Base-by-base conservation (phyloP, 2,329 filamentous ascomycete species). In the Thelonectria rubi region DNA sequence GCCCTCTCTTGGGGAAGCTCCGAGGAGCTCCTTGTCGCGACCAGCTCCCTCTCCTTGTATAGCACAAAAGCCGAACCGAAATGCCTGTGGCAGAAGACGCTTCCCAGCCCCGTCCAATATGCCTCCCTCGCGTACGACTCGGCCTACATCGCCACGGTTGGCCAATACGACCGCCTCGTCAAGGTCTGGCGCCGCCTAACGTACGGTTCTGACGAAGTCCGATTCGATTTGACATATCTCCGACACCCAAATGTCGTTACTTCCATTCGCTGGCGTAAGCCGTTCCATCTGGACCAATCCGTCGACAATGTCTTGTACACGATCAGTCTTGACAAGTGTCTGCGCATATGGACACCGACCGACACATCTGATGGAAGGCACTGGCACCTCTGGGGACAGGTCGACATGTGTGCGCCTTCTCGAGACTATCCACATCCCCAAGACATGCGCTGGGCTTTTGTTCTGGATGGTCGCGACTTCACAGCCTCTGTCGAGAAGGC, bases 131-230 rank as follows among this genome's bases (percentile, higher is more conserved):
- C 94, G 1, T 92, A 92, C 65, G 94, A 97, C 75, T 94, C 92
- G 12, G 89, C 89, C 18, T 88, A 97, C 63, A 92, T 98, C 55
- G 94, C 93, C 17, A 94, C 92, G 1, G 86, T 91, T 12, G 91
- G 93, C 43, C 81, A 84, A 51, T 87, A 92, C 73, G 95, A 98
- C 76, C 85, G 90, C 53, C 80, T 98, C 18, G 88, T 97, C 67
- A 98, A 99, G 78, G 86, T 98, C 70, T 99, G 96, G 95, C 88
- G 93, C 65, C 86, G 94, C 55, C 81, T 97, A 21, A 91, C 91
- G 9, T 97, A 94, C 73, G 93, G 93, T 14, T 85, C 88, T 1
- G 90, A 93, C 60, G 91, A 96, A 68, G 90, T 93, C 40, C 86
- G 91, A 58, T 98, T 98, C 77, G 94, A 98, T 71, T 89, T 97